These are phyloP conservation scores for Aspergillus chevalieri DNA, from an alignment of 2,329 filamentous ascomycete genomes.

Conservation along the genomic window DNA sequence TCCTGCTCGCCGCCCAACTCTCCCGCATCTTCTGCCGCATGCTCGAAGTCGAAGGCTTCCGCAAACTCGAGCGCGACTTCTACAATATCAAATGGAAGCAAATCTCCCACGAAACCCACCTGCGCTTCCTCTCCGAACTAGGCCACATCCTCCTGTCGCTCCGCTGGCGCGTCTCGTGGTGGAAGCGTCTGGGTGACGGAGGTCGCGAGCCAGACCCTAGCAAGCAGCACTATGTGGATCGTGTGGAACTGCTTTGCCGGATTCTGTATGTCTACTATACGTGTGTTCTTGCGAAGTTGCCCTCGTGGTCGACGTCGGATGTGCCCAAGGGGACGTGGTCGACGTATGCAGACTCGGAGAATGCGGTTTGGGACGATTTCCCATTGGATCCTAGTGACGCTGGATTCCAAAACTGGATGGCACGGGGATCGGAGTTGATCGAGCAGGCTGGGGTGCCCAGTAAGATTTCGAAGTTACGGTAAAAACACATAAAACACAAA, in stretches of 20 bases:
- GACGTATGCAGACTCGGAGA: constrained; percentile 36
- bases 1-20: constrained; percentile 39
- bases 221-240: constrained; percentile 35
- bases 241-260: constrained; percentile 37
- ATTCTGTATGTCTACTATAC: constrained; percentile 45
- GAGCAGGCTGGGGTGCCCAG: constrained; percentile 33
- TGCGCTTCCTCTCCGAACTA: constrained; percentile 35
- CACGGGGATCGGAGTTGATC: constrained; percentile 33
- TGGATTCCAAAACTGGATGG: constrained; percentile 39
- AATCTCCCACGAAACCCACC: constrained; percentile 36
- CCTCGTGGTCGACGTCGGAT: constrained; percentile 31
- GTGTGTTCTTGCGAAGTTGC: constrained; percentile 37
- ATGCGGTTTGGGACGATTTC: constrained; percentile 39
- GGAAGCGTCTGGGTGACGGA: constrained; percentile 37
- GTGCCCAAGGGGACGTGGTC: constrained; percentile 37
- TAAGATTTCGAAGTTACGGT: constrained; percentile 17
- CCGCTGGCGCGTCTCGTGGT: constrained; percentile 43
- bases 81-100: constrained; percentile 44
- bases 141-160: constrained; percentile 38
- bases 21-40: constrained; percentile 43
- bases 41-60: constrained; percentile 42
- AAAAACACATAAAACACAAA: constrained; percentile 1
- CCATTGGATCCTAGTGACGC: constrained; percentile 32
- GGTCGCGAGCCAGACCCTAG: constrained; percentile 29
- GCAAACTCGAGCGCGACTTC: constrained; percentile 38